phyloP scores from a whole-genome alignment of 495 filamentous ascomycete genomes.

The Darksidea phi region DNA sequence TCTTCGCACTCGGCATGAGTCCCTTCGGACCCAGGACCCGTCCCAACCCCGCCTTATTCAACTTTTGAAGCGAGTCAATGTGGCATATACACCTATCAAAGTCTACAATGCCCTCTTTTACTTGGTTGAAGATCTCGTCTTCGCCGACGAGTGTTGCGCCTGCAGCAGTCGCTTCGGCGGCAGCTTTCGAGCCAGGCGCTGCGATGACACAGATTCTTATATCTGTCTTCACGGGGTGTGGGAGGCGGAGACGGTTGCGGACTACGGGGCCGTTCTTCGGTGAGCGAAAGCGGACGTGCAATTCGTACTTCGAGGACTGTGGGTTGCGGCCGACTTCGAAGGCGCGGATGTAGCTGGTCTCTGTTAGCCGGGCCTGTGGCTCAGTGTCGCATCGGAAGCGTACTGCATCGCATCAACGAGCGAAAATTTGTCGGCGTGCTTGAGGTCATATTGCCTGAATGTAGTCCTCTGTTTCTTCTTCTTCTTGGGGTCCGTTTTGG shows the following conservation, averaged over 20 bases:
- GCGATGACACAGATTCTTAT: slow-evolving; percentile 84
- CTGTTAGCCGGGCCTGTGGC: not conserved
- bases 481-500: slow-evolving; percentile 45
- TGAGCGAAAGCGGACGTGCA: slow-evolving; percentile 75
- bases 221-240: slow-evolving; percentile 83
- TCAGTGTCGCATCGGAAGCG: slow-evolving; percentile 25
- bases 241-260: slow-evolving; percentile 82
- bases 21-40: slow-evolving; percentile 82
- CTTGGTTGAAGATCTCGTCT: slow-evolving; percentile 74
- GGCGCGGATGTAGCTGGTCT: slow-evolving; percentile 77
- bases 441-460: slow-evolving; percentile 62
- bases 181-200: slow-evolving; percentile 67
- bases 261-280: slow-evolving; percentile 79
- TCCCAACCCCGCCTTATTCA: slow-evolving; percentile 76
- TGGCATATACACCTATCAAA: slow-evolving; percentile 92
- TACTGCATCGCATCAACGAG: slow-evolving; percentile 94
- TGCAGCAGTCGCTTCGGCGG: slow-evolving; percentile 65
- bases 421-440: slow-evolving; percentile 65
- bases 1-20: slow-evolving; percentile 87
- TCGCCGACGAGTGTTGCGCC: slow-evolving; percentile 84
- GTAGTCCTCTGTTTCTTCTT: slow-evolving; percentile 63
- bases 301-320: slow-evolving; percentile 75
- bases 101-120: slow-evolving; percentile 70
- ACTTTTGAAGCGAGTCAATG: slow-evolving; percentile 64
- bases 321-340: slow-evolving; percentile 83